Conservation (phyloP, 1,284 basidiomycete genomes). For the Ceratobasidium sp. region DNA sequence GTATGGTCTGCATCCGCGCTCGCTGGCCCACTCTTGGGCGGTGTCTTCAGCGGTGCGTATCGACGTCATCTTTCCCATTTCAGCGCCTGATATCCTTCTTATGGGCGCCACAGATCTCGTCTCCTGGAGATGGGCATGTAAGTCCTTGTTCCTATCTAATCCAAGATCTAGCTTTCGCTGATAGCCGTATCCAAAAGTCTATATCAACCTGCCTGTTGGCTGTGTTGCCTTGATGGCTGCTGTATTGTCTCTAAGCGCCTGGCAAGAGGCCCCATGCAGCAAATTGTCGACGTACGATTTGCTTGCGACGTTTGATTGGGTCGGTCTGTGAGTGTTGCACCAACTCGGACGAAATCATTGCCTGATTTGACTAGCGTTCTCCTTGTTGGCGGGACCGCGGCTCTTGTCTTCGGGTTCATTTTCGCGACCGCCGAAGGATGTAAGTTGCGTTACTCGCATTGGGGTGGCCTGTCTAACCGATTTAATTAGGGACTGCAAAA, state of each 20-base stretch:
- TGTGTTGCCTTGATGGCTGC: constrained; percentile 65
- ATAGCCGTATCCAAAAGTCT: constrained; percentile 59
- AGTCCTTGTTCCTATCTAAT: constrained; percentile 51
- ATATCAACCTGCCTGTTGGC: constrained; percentile 78
- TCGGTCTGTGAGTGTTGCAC: constrained; percentile 65
- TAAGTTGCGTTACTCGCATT: constrained; percentile 54
- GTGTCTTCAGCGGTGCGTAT: constrained; percentile 72
- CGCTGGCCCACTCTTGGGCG: constrained; percentile 77
- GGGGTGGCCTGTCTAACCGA: neutral
- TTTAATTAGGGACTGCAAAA: neutral
- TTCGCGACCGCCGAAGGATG: constrained; percentile 70
- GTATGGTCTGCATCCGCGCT: constrained; percentile 84
- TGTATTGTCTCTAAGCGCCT: constrained; percentile 60
- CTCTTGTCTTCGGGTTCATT: constrained; percentile 77
- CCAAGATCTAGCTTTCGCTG: constrained; percentile 33
- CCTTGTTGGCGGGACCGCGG: constrained; percentile 75
- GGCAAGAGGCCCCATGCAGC: constrained; percentile 39
- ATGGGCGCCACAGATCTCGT: constrained; percentile 43
- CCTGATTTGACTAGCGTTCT: constrained; percentile 58
- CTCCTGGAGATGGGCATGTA: constrained; percentile 82
- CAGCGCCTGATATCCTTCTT: constrained; percentile 3
- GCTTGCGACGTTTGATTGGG: constrained; percentile 68
- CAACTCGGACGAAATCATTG: neutral
- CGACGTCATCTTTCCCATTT: constrained; percentile 27
- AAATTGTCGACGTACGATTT: constrained; percentile 1